phyloP scores from a whole-genome alignment of 2,329 filamentous ascomycete species.

The Colletotrichum phormii region DNA sequence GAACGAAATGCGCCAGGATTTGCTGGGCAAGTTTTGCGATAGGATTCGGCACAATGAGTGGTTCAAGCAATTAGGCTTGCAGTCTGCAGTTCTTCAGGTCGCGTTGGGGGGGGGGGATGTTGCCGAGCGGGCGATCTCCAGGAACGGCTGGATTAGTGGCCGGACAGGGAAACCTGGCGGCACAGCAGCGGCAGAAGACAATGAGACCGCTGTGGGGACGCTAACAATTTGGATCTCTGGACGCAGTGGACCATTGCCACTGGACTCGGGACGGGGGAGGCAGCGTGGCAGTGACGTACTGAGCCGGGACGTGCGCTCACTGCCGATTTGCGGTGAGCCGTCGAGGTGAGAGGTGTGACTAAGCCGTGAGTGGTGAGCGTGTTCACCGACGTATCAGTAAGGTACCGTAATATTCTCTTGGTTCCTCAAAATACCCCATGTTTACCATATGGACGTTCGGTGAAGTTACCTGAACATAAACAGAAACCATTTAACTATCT shows the following conservation, averaged over 20 bases:
- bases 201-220: not conserved
- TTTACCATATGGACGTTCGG: not conserved
- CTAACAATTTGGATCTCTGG: not conserved
- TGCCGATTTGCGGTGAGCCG: not conserved
- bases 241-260: too few species aligned
- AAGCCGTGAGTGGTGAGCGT: not conserved
- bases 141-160: constrained; percentile 9
- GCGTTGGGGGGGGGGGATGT: not conserved
- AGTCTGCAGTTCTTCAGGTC: constrained; percentile 33
- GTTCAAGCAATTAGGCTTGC: constrained; percentile 23
- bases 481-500: too few species aligned
- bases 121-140: constrained; percentile 1
- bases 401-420: not conserved
- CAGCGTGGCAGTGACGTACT: constrained; percentile 12
- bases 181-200: not conserved
- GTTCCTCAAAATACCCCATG: too few species aligned
- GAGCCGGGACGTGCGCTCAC: constrained; percentile 6
- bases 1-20: not conserved
- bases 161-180: constrained; percentile 8
- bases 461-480: too few species aligned
- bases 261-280: not conserved
- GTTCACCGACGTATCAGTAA: not conserved
- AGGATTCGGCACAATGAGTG: not conserved
- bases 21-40: not conserved
- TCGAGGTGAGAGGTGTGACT: not conserved